phyloP scores from a whole-genome alignment of 768 basidiomycete genomes.

The Sarcodon sp. region DNA sequence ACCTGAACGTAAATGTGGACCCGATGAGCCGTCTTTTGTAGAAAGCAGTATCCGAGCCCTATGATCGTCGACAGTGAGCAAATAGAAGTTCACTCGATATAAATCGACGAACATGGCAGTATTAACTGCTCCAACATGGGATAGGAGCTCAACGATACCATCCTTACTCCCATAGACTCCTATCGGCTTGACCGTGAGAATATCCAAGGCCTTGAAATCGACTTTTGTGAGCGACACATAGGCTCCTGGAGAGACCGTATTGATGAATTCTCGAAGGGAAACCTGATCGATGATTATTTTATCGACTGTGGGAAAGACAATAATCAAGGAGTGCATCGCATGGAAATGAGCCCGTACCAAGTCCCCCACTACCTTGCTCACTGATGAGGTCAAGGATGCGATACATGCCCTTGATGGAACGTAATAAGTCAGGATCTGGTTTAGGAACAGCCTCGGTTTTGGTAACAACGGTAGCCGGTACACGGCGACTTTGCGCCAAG shows the following conservation, averaged over 20 bases:
- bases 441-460: too few relatives aligned
- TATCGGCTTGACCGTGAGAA: constrained; percentile 29
- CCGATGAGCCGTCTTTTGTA: constrained; percentile 7
- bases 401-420: constrained; percentile 31
- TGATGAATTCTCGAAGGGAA: constrained; percentile 34
- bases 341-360: constrained; percentile 22
- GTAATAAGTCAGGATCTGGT: constrained; percentile 3
- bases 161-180: constrained; percentile 46
- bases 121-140: constrained; percentile 21
- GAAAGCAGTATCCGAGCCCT: constrained; percentile 12
- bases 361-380: constrained; percentile 35
- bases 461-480: too few relatives aligned
- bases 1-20: constrained; percentile 30
- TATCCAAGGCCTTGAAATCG: constrained; percentile 40
- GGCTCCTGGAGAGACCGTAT: constrained; percentile 33
- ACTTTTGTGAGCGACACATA: constrained; percentile 42
- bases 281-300: constrained; percentile 49
- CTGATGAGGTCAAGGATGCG: constrained; percentile 40
- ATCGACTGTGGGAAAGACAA: constrained; percentile 27
- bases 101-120: constrained; percentile 23
- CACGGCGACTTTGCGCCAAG: too few relatives aligned
- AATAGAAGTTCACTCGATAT: background rate
- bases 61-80: background rate
- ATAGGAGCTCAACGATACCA: constrained; percentile 34
- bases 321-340: background rate